phyloP scores from a whole-genome alignment of 1,284 basidiomycete genomes.

The Cerrena zonata region DNA sequence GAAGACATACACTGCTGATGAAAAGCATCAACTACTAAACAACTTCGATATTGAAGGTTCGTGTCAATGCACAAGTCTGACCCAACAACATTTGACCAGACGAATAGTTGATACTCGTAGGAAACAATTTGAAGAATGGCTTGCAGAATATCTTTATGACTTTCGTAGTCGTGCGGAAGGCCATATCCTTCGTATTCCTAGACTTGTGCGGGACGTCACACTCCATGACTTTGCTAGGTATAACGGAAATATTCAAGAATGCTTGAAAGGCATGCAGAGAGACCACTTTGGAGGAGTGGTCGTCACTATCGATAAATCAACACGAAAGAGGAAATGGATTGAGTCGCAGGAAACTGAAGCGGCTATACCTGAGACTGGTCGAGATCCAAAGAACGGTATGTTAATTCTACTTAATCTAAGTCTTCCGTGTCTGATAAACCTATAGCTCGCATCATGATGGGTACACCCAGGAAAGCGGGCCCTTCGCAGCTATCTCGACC shows the following conservation, averaged over 20 bases:
- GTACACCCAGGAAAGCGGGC: conserved; percentile 51
- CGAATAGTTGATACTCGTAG: conserved; percentile 62
- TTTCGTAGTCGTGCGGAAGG: conserved; percentile 68
- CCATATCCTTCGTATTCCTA: conserved; percentile 68
- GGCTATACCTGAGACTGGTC: conserved; percentile 40
- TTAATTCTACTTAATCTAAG: conserved; percentile 6
- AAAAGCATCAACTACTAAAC: conserved; percentile 66
- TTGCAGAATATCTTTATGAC: conserved; percentile 62
- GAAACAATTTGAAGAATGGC: conserved; percentile 65
- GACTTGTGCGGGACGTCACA: conserved; percentile 61
- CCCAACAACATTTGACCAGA: not conserved
- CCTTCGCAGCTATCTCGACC: conserved; percentile 44
- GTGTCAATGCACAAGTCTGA: conserved; percentile 13
- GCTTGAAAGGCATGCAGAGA: conserved; percentile 58
- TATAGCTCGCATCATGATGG: conserved; percentile 46
- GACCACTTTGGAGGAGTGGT: conserved; percentile 40
- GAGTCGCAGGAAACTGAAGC: conserved; percentile 50
- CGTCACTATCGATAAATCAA: conserved; percentile 55
- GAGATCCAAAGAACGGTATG: conserved; percentile 58
- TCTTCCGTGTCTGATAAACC: conserved; percentile 2
- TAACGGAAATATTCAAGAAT: conserved; percentile 64
- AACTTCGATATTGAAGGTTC: conserved; percentile 79
- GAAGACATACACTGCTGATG: no score
- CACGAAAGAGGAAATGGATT: conserved; percentile 70
- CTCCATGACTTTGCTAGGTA: conserved; percentile 77